Conservation (phyloP, 1,284 basidiomycete species). For the Moesziomyces antarcticus region DNA sequence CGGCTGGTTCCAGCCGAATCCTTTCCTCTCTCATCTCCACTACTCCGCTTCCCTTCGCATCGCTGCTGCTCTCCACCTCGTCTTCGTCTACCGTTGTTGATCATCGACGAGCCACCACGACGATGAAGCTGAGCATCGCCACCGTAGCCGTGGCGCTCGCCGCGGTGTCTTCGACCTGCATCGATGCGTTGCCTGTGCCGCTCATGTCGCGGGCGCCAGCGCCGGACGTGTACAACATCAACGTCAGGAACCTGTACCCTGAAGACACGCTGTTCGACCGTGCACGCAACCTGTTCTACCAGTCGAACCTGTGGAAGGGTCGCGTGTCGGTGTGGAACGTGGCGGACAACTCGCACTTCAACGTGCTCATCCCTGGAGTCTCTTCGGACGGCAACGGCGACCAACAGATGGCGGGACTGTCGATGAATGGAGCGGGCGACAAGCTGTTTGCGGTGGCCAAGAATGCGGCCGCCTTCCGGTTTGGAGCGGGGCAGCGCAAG, state of each 20-base stretch:
- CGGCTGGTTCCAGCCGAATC: too few relatives aligned
- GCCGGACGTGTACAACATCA: conserved; percentile 52
- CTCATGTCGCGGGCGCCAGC: conserved; percentile 19
- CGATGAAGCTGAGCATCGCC: conserved; percentile 28
- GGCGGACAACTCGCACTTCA: conserved; percentile 44
- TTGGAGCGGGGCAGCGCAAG: conserved; percentile 46
- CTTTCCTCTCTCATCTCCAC: too few relatives aligned
- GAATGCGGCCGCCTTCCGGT: conserved; percentile 58
- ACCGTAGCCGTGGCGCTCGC: conserved; percentile 15
- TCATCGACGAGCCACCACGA: background rate
- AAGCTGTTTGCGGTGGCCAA: conserved; percentile 63
- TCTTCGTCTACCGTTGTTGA: too few relatives aligned
- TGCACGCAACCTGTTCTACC: conserved; percentile 57
- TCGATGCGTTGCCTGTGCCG: conserved; percentile 8
- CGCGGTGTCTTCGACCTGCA: conserved; percentile 6
- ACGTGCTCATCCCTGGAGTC: conserved; percentile 56
- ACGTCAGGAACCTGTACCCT: conserved; percentile 58
- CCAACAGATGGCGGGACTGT: conserved; percentile 64
- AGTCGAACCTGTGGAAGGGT: conserved; percentile 64
- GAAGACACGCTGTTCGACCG: conserved; percentile 61
- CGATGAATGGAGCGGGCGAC: conserved; percentile 50
- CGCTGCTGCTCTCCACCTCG: background rate
- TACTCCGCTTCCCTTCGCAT: too few relatives aligned
- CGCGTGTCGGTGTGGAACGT: conserved; percentile 50
- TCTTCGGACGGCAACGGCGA: conserved; percentile 53